These are phyloP conservation scores for Hortiboletus rubellus DNA, from an alignment of 1,284 basidiomycete genomes.

Conservation along the genomic window DNA sequence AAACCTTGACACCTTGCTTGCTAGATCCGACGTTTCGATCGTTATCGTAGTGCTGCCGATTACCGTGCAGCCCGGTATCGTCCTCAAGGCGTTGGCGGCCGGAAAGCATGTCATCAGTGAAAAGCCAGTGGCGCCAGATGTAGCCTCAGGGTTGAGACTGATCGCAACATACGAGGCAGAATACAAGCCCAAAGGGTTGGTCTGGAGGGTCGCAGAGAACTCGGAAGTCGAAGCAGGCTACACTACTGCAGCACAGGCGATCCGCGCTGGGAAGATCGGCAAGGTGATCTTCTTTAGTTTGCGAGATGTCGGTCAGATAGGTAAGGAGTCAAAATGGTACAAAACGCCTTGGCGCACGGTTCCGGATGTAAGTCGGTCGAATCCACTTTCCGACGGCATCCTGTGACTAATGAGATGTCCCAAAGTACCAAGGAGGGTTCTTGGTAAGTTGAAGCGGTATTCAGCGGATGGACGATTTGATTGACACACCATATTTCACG, in stretches of 20 bases:
- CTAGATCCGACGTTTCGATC: conserved; percentile 62
- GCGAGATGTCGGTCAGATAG: conserved; percentile 55
- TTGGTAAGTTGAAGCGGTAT: conserved; percentile 45
- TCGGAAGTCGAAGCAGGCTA: conserved; percentile 69
- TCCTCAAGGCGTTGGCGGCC: conserved; percentile 61
- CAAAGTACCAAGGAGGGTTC: conserved; percentile 80
- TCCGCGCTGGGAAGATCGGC: conserved; percentile 62
- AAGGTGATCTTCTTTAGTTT: conserved; percentile 63
- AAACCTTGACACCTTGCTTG: conserved; percentile 66
- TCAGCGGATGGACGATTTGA: background rate
- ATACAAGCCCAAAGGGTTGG: conserved; percentile 68
- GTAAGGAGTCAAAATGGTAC: conserved; percentile 69
- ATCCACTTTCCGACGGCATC: background rate
- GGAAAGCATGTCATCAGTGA: conserved; percentile 87
- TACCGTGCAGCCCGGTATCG: conserved; percentile 64
- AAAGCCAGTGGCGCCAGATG: conserved; percentile 80
- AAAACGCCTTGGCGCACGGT: conserved; percentile 80
- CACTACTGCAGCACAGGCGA: conserved; percentile 52
- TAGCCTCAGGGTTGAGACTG: conserved; percentile 60
- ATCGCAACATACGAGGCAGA: conserved; percentile 64
- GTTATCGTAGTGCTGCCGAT: conserved; percentile 82
- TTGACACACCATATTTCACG: background rate
- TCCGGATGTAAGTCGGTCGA: conserved; percentile 61
- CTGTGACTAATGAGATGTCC: background rate
- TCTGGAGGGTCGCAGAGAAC: conserved; percentile 89